Conservation (phyloP, 2,329 filamentous ascomycete genomes). For the Phyllosticta citrichinensis region DNA sequence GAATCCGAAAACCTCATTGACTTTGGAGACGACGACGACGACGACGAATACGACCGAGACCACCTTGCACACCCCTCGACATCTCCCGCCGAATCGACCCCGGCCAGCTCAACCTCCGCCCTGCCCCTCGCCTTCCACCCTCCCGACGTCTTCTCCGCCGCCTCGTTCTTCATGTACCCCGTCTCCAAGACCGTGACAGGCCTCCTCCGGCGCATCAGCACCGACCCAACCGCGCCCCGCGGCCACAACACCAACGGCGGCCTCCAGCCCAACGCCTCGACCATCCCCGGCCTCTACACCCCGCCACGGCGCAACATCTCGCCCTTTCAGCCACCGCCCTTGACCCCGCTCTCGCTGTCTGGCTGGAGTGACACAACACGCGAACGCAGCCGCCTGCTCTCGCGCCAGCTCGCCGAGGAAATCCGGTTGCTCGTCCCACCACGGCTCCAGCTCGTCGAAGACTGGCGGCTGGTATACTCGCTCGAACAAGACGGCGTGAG, state of each 20-base stretch:
- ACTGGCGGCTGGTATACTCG: slow-evolving; percentile 80
- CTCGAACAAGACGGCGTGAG: slow-evolving; percentile 87
- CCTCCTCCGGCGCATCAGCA: slow-evolving; percentile 37
- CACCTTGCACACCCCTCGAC: not conserved
- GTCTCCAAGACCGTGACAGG: slow-evolving; percentile 39
- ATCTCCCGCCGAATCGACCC: not conserved
- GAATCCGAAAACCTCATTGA: not conserved
- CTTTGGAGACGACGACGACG: not conserved
- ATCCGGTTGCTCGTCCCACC: slow-evolving; percentile 83
- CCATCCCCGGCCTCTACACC: slow-evolving; percentile 50
- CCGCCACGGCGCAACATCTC: slow-evolving; percentile 55
- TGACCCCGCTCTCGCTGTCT: slow-evolving; percentile 66
- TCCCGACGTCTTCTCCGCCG: slow-evolving; percentile 15
- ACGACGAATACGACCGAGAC: not conserved
- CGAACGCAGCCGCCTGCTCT: slow-evolving; percentile 55
- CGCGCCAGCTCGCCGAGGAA: slow-evolving; percentile 71
- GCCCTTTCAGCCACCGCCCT: slow-evolving; percentile 77
- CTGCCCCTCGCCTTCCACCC: not conserved
- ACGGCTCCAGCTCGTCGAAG: slow-evolving; percentile 74
- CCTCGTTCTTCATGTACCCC: slow-evolving; percentile 40
- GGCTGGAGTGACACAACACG: slow-evolving; percentile 56
- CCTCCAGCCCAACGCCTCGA: slow-evolving; percentile 15
- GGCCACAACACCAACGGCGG: slow-evolving; percentile 13
- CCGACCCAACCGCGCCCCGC: slow-evolving; percentile 27
- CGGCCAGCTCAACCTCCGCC: not conserved